Conservation (phyloP, 1,139 yeast genomes). For the Yamadazyma triangularis region DNA sequence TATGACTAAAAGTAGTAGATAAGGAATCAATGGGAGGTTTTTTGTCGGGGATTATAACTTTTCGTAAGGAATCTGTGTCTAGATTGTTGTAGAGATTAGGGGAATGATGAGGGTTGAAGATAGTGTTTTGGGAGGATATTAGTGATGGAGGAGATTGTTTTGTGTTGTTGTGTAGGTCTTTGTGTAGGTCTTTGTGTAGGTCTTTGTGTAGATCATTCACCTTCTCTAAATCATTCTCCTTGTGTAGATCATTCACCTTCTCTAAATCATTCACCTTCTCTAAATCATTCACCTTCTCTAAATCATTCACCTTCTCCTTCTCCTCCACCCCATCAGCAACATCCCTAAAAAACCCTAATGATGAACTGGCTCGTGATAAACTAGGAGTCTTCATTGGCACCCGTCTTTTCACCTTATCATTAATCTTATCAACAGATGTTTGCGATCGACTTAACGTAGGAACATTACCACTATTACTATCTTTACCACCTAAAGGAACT, state of each 20-base stretch:
- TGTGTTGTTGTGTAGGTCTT: no score
- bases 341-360: conserved; percentile 35
- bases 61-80: conserved; percentile 21
- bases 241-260: conserved; percentile 1
- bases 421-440: conserved; percentile 22
- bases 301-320: neutral
- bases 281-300: conserved; percentile 1
- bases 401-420: conserved; percentile 13
- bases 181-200: no score
- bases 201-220: no score
- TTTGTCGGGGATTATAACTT: conserved; percentile 7
- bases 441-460: conserved; percentile 32
- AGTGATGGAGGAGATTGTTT: no score
- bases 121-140: conserved; percentile 5
- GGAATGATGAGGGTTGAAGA: conserved; percentile 12
- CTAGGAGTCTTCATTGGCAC: conserved; percentile 14
- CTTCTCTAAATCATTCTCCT: neutral
- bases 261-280: neutral
- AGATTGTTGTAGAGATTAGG: conserved; percentile 15
- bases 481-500: conserved; percentile 50
- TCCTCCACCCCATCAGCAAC: no score
- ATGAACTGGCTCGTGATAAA: conserved; percentile 32
- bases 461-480: conserved; percentile 30
- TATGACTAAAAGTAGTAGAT: conserved; percentile 16
- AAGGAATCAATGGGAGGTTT: conserved; percentile 6